Base-by-base conservation (phyloP, 164 flowering plant species). In the Santalum album region DNA sequence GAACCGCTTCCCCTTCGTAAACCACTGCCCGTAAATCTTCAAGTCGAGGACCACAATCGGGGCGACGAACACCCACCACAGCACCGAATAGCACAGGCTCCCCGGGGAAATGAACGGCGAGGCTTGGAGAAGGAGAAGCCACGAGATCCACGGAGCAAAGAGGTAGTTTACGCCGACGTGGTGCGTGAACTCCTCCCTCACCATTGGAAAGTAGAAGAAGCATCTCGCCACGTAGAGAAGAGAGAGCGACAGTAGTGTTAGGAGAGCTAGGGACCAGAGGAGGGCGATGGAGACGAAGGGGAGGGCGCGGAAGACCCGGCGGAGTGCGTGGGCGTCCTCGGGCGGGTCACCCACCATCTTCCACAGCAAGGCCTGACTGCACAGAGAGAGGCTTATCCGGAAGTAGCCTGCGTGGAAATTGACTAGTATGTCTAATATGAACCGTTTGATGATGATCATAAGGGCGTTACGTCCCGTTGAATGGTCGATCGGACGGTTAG, bases 1-100 rank as follows among this genome's bases (percentile, higher is more conserved):
- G 18, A 56, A 56, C 51, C 68, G 44, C 67, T 57, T 63, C 32
- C 68, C 75, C 57, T 60, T 67, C 0, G 75, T 66, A 17, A 71
- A 57, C 71, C 75, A 71, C 34, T 71, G 75, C 18, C 75, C 75
- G 15, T 71, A 71, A 14, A 71, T 66, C 40, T 67, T 71, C 15
- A 66, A 57, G 34, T 71, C 75, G 0, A 71, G 68, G 6, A 47
- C 53, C 32, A 67, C 20, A 1, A 71, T 17, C 0, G 75, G 75
- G 18, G 44, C 21, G 1, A 45, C 52, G 15, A 66, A 57, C 0
- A 48, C 53, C 53, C 65, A 67, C 52, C 67, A 70, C 1, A 71
- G 68, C 0, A 59, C 44, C 0, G 22, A 36, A 10, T 62, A 66
- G 39, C 15, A 55, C 7, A 16, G 6, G 0, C 51, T n/a, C 0